Evolutionary conservation across 129 eudicot genomes (phyloP), one percentile per base, ranked within the genome.

Genomic region (Kitagawia praeruptora): DNA sequence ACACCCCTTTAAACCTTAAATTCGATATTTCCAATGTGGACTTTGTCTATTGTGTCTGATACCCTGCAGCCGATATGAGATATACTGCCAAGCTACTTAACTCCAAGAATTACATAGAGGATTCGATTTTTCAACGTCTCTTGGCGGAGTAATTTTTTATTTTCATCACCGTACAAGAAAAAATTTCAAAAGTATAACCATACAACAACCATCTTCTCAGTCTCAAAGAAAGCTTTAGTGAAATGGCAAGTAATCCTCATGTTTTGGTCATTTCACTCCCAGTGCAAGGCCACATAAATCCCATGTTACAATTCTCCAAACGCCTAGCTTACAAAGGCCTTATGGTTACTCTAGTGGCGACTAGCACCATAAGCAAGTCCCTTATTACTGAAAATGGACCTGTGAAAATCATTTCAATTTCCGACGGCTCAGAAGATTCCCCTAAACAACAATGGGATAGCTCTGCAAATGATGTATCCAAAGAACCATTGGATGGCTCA

Each of bases 211-310:
- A 58, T 58, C 28, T 58, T 58, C 12, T 54, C 27, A 28, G 13
- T 66, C 71, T 13, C 1, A 42, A 42, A 46, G 47, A 27, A 56
- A 46, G 47, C 6, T 31, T 12, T 1, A 31, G 40, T 28, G 40
- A 44, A 79, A 70, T 44, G 82, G 77, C 23, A 19, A 76, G 73
- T 13, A 63, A 82, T 13, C 21, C 75, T 31, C 83, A 83, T 63
- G 73, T 83, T 14, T 37, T 86, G 25, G 75, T 70, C 25, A 39
- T 70, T 3, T 41, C 75, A 37, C 39, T 18, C 15, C 75, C 75
- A 3, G 80, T 66, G 18, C 87, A 84, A 82, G 90, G 90, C 75
- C 90, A 82, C 70, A 82, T 84, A 53, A 87, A 81, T 31, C 87
- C 90, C 0, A 71, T 63, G 64, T 80, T 87, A 2, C 85, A 80